These are phyloP conservation scores for Saccharomycopsis javanensis DNA, from an alignment of 805 yeast genomes.

Conservation along the genomic window DNA sequence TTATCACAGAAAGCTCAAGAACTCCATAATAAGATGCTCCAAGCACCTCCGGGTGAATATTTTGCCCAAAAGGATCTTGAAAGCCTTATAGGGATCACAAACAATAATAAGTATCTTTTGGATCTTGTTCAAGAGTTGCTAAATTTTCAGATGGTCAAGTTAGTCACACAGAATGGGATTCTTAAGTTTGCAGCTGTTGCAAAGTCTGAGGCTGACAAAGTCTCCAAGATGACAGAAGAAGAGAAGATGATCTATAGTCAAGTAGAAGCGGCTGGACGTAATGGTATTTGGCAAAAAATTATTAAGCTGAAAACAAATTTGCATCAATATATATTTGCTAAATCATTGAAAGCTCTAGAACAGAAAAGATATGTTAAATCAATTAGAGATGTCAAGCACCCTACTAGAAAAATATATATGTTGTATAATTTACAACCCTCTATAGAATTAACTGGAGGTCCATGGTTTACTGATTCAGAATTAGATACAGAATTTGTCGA, in stretches of 20 bases:
- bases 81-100: constrained; percentile 34
- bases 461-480: constrained; percentile 97
- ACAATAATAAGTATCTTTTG: constrained; percentile 33
- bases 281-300: constrained; percentile 94
- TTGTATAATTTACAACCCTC: constrained; percentile 87
- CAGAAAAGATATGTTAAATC: constrained; percentile 75
- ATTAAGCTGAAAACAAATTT: constrained; percentile 79
- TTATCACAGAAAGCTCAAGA: constrained; percentile 39
- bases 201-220: constrained; percentile 63
- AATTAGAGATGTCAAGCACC: constrained; percentile 83
- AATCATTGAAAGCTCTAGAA: constrained; percentile 76
- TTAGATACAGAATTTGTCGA: constrained; percentile 90
- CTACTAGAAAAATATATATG: constrained; percentile 95
- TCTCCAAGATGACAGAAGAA: constrained; percentile 70
- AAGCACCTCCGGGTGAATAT: constrained; percentile 36
- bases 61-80: constrained; percentile 66
- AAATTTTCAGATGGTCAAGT: constrained; percentile 23
- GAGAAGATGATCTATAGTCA: constrained; percentile 87
- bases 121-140: constrained; percentile 34
- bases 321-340: constrained; percentile 81
- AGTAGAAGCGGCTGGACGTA: constrained; percentile 87
- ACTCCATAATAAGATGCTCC: constrained; percentile 59
- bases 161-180: constrained; percentile 57
- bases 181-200: constrained; percentile 69
- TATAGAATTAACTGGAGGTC: constrained; percentile 95